These are phyloP conservation scores for Xylaria grammica DNA, from an alignment of 495 filamentous ascomycete species.

Conservation along the genomic window DNA sequence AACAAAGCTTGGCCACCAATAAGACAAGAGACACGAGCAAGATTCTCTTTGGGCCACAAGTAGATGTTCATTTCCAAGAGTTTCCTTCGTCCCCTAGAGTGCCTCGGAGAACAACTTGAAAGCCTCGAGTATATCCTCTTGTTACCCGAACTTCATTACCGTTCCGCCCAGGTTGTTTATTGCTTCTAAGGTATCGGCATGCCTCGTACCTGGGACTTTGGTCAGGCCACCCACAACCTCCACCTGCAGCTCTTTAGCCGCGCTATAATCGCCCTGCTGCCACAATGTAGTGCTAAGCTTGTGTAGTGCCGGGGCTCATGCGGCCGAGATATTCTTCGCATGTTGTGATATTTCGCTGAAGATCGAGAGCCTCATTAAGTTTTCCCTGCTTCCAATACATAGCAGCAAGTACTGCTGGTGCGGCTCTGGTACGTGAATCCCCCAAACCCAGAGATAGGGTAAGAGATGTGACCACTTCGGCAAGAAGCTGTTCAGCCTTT, in stretches of 20 bases:
- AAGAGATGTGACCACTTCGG: background rate
- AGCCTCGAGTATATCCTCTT: background rate
- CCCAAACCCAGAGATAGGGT: background rate
- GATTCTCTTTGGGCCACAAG: background rate
- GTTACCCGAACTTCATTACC: background rate
- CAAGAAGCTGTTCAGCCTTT: background rate
- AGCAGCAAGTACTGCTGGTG: background rate
- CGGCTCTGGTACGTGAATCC: background rate
- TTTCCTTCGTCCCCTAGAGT: background rate
- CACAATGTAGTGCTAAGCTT: background rate
- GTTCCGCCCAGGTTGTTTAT: background rate
- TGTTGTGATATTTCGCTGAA: background rate
- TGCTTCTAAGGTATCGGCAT: background rate
- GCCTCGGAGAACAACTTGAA: background rate
- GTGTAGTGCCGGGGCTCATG: background rate
- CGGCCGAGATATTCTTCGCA: background rate
- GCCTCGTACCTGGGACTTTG: background rate
- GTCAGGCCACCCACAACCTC: background rate
- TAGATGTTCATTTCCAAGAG: background rate
- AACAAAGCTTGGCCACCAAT: background rate
- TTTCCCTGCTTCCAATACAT: conserved; percentile 6
- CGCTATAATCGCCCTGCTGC: background rate
- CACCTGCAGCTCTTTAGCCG: background rate
- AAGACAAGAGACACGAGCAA: background rate
- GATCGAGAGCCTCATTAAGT: background rate